A percentile compares a stretch with the other conserved stretches of the same genome.
phyloP scores from a whole-genome alignment of 2,329 filamentous ascomycete genomes.

The Clarireedia paspali region DNA sequence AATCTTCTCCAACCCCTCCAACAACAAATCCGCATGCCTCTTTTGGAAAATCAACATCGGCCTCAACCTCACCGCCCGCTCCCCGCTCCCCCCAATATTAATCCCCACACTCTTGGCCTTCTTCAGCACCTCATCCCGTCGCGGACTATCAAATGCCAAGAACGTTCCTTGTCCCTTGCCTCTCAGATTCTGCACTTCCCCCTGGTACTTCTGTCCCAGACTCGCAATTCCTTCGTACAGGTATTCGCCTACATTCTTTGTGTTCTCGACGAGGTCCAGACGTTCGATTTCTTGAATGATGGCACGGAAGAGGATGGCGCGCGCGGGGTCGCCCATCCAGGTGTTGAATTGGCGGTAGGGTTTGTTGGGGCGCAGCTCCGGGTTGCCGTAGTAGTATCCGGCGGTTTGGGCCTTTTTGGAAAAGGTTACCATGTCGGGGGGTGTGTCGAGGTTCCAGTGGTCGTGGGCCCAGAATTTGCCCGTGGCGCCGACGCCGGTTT shows the following conservation, averaged over 20 bases:
- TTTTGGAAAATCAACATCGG: slow-evolving; percentile 85
- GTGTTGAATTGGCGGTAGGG: slow-evolving; percentile 84
- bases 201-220: slow-evolving; percentile 58
- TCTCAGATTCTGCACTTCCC: slow-evolving; percentile 64
- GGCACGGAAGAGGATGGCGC: slow-evolving; percentile 67
- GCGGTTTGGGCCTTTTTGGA: slow-evolving; percentile 82
- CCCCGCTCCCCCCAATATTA: slow-evolving; percentile 72
- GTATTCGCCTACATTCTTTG: slow-evolving; percentile 51
- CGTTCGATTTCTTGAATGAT: slow-evolving; percentile 70
- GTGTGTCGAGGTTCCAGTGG: slow-evolving; percentile 65
- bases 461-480: slow-evolving; percentile 85
- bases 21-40: slow-evolving; percentile 78
- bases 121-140: slow-evolving; percentile 60
- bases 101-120: slow-evolving; percentile 65
- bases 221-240: slow-evolving; percentile 58
- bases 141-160: slow-evolving; percentile 70
- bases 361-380: slow-evolving; percentile 68
- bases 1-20: slow-evolving; percentile 64
- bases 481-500: slow-evolving; percentile 78
- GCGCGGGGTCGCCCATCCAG: slow-evolving; percentile 78
- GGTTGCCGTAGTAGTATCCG: slow-evolving; percentile 74
- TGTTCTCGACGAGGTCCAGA: slow-evolving; percentile 61
- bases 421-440: slow-evolving; percentile 84
- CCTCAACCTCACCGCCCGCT: slow-evolving; percentile 60
- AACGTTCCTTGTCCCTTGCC: slow-evolving; percentile 73